Evolutionary conservation across 2,329 filamentous ascomycete species (phyloP), one percentile per base, ranked within the genome.

Genomic region (Beauveria bassiana): DNA sequence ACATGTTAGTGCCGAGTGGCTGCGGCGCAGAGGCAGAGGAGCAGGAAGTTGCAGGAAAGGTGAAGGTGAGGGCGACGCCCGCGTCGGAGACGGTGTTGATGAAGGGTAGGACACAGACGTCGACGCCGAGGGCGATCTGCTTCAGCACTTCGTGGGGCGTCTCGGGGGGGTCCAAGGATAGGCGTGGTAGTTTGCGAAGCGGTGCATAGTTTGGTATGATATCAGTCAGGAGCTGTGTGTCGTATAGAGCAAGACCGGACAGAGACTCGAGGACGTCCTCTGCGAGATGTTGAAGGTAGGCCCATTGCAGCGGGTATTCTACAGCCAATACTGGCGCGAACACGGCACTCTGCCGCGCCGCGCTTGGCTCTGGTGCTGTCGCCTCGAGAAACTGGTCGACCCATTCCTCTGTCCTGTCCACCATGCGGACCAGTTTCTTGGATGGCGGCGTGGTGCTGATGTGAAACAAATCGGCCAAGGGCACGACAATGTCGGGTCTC

Each of bases 381-480:
- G 69, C 68, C 22, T 71, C 70, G 42, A 92, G 78, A 56, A 91
- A 85, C 64, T 89, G 83, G 26, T 85, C 82, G 20, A 93, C 78
- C 91, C 92, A 98, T 43, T 84, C 82, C 70, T 95, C 89, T 1
- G 91, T 96, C 61, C 93, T 82, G 69, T 95, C 91, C 26, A 86
- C 87, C 86, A 96, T 97, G 69, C 90, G 92, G 42, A 86, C 80
- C 52, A 89, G 84, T 51, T 93, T 83, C 74, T 96, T 96, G 10
- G 81, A 77, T 3, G 87, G 84, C 0, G 89, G 82, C 4, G 73
- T 78, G 65, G 59, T 78, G 77, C 74, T 76, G 12, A 70, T 70
- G 60, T 78, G 67, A 67, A 75, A 66, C 10, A 93, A 81, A 73
- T 99, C 95, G 5, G 88, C 89, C 57, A 96, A 74, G 0, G 86